Evolutionary conservation across 2,329 filamentous ascomycete species (phyloP).

Genomic region (Cladosporium velox): DNA sequence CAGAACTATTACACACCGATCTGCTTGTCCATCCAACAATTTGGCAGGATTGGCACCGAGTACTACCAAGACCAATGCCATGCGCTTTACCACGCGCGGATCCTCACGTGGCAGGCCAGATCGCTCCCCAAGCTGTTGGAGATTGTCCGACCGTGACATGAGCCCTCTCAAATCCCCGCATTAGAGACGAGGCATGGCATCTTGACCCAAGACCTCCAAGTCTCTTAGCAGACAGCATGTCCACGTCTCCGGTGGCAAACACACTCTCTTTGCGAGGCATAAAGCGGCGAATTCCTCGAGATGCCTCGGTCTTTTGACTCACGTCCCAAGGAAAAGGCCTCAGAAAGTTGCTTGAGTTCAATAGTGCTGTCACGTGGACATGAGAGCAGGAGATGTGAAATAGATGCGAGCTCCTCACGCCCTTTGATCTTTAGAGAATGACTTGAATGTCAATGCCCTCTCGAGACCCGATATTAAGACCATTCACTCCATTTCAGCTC

Average conservation of each 20-base stretch:
- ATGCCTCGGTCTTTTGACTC: not conserved
- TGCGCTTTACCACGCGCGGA: not conserved
- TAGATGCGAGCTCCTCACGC: not conserved
- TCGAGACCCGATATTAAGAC: not conserved
- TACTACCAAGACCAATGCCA: not conserved
- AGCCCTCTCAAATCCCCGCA: not conserved
- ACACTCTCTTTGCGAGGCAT: not conserved
- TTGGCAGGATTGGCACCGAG: not conserved
- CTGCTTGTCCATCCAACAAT: no score
- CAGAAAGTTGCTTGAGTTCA: not conserved
- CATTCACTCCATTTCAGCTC: not conserved
- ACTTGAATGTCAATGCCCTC: not conserved
- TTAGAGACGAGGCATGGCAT: not conserved
- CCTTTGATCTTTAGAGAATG: not conserved
- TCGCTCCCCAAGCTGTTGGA: not conserved
- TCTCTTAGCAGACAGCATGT: not conserved
- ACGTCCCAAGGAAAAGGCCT: not conserved
- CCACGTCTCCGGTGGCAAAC: not conserved
- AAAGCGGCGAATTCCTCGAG: not conserved
- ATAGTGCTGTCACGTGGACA: not conserved
- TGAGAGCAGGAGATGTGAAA: not conserved
- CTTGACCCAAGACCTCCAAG: not conserved
- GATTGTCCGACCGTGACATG: not conserved
- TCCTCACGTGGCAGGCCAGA: not conserved
- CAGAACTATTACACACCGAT: not conserved